phyloP scores from a whole-genome alignment of 2,329 filamentous ascomycete genomes.

The Phaeosphaeria sp. region DNA sequence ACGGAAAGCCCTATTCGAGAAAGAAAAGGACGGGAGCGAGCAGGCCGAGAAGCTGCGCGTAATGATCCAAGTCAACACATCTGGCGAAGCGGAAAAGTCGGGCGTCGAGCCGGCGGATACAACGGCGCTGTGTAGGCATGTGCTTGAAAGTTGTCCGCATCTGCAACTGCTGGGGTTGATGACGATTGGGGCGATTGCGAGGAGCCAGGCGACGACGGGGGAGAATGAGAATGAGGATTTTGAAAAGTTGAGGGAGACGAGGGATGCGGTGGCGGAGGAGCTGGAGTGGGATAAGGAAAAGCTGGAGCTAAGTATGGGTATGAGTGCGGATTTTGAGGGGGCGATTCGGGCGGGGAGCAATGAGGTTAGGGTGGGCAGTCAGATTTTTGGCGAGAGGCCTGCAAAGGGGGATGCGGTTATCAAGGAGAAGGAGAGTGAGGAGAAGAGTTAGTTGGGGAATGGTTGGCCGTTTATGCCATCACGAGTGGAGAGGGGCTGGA shows the following conservation, averaged over 20 bases:
- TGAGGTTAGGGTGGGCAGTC: conserved; percentile 91
- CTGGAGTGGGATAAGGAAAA: conserved; percentile 62
- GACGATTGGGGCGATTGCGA: conserved; percentile 95
- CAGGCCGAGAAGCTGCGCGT: conserved; percentile 64
- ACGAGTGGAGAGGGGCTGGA: no score
- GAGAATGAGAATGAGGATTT: conserved; percentile 96
- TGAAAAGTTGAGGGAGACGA: conserved; percentile 67
- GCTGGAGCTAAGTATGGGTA: conserved; percentile 95
- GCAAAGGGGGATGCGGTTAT: conserved; percentile 80
- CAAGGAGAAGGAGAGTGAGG: conserved; percentile 35
- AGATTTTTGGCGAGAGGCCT: conserved; percentile 87
- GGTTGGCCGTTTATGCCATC: not conserved
- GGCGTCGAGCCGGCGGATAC: conserved; percentile 74
- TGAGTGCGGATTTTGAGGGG: conserved; percentile 95
- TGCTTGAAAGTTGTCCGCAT: conserved; percentile 73
- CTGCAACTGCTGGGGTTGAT: conserved; percentile 83
- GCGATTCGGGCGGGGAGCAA: conserved; percentile 83
- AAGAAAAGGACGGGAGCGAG: conserved; percentile 11
- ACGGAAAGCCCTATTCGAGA: conserved; percentile 64
- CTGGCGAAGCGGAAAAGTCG: conserved; percentile 83
- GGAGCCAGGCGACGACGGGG: conserved; percentile 72
- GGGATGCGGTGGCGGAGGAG: conserved; percentile 72
- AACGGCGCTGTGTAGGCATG: conserved; percentile 70
- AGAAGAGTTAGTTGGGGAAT: conserved; percentile 16
- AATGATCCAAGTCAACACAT: conserved; percentile 96